A percentile compares a stretch with the other conserved stretches of the same genome.
These are phyloP conservation scores for Candida qinlingensis DNA, from an alignment of 805 yeast species.

Conservation along the genomic window DNA sequence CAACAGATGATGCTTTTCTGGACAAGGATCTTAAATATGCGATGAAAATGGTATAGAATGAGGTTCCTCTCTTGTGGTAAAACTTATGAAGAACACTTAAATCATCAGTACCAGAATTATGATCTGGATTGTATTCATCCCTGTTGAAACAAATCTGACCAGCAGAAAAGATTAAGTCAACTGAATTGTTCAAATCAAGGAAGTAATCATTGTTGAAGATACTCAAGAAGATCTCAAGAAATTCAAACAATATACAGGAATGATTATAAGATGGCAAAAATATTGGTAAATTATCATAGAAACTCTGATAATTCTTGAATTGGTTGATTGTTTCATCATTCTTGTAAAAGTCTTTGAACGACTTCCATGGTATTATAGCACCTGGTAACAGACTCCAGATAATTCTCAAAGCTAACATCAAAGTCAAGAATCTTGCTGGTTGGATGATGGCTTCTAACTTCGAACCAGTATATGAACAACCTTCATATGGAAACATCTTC, in stretches of 20 bases:
- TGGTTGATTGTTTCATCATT: slow-evolving; percentile 19
- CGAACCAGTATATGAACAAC: slow-evolving; percentile 31
- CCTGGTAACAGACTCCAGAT: slow-evolving; percentile 31
- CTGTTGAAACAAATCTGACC: slow-evolving; percentile 32
- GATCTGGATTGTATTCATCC: slow-evolving; percentile 14
- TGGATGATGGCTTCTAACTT: slow-evolving; percentile 23
- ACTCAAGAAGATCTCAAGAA: slow-evolving; percentile 29
- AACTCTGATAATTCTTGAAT: slow-evolving; percentile 25
- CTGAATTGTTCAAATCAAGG: slow-evolving; percentile 25
- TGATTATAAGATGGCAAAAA: slow-evolving; percentile 31
- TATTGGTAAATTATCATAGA: slow-evolving; percentile 30
- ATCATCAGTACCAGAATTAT: slow-evolving; percentile 21
- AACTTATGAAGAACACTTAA: slow-evolving; percentile 27
- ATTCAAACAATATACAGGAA: slow-evolving; percentile 32
- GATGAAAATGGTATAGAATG: slow-evolving; percentile 30
- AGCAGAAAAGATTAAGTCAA: slow-evolving; percentile 31
- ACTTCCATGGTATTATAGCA: slow-evolving; percentile 33
- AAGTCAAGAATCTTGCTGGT: slow-evolving; percentile 21
- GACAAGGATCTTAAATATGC: slow-evolving; percentile 30
- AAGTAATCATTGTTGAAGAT: slow-evolving; percentile 29
- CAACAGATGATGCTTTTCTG: slow-evolving; percentile 24
- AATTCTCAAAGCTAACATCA: slow-evolving; percentile 27
- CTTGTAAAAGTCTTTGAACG: slow-evolving; percentile 25
- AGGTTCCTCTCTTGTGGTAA: slow-evolving; percentile 29
- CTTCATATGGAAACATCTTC: slow-evolving; percentile 31